These are phyloP conservation scores for Tolypocladium paradoxum DNA, from an alignment of 2,329 filamentous ascomycete species.

Conservation along the genomic window DNA sequence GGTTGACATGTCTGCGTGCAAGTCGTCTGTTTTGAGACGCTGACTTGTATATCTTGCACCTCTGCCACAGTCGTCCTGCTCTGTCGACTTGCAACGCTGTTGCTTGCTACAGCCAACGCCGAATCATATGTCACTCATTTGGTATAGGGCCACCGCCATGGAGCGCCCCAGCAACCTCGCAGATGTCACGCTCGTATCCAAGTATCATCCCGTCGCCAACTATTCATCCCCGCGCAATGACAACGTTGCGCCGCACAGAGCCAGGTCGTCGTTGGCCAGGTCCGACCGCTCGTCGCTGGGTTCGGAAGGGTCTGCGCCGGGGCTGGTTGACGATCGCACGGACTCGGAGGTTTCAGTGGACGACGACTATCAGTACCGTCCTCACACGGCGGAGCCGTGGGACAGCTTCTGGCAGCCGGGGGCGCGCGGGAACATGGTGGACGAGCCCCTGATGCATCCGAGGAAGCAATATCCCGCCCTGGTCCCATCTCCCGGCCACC, in stretches of 20 bases:
- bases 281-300: constrained; percentile 30
- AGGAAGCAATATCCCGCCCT: constrained; percentile 21
- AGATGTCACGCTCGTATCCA: constrained; percentile 27
- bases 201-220: constrained; percentile 28
- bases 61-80: not conserved
- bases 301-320: constrained; percentile 35
- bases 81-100: not conserved
- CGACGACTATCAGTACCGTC: constrained; percentile 38
- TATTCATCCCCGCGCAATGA: constrained; percentile 27
- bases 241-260: constrained; percentile 7
- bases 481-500: constrained; percentile 16
- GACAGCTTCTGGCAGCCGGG: constrained; percentile 36
- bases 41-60: not conserved
- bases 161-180: constrained; percentile 24
- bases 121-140: not conserved
- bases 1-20: not conserved
- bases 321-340: constrained; percentile 37
- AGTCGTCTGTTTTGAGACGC: not conserved
- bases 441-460: constrained; percentile 6
- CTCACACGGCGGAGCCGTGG: constrained; percentile 35
- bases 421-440: constrained; percentile 4
- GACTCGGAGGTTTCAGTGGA: constrained; percentile 41
- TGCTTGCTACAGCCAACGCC: not conserved
- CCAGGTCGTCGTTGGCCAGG: not conserved
- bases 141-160: constrained; percentile 15